Percentiles rank a stretch among this genome's conserved stretches.
Conservation (phyloP, 441 rosid species). For the Pelargonium fulgidum region DNA sequence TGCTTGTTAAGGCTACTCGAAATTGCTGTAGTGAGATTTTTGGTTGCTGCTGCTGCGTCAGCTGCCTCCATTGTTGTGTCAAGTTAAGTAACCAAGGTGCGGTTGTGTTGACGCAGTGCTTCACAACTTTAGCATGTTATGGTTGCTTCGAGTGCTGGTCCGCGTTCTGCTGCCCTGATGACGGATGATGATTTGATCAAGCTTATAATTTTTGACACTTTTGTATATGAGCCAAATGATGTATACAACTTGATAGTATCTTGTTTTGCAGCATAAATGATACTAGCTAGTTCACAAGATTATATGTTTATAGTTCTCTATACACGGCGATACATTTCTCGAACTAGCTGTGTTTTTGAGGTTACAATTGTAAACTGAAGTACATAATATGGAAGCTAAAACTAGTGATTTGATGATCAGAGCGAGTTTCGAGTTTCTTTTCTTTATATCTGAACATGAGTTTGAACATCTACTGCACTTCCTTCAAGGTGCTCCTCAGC, state of each 20-base stretch:
- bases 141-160: slow-evolving; percentile 86
- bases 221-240: background rate
- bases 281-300: no score
- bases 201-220: background rate
- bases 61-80: slow-evolving; percentile 71
- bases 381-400: no score
- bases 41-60: slow-evolving; percentile 67
- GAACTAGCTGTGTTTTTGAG: no score
- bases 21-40: slow-evolving; percentile 57
- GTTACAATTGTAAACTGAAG: no score
- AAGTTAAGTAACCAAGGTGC: slow-evolving; percentile 61
- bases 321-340: no score
- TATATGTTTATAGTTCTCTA: no score
- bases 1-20: slow-evolving; percentile 66
- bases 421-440: background rate
- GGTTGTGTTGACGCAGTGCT: slow-evolving; percentile 51
- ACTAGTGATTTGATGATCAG: background rate
- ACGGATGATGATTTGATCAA: slow-evolving; percentile 19
- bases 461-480: slow-evolving; percentile 3
- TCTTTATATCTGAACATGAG: background rate
- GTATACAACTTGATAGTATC: background rate
- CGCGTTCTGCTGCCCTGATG: slow-evolving; percentile 54
- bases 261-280: background rate
- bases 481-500: slow-evolving; percentile 21
- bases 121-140: slow-evolving; percentile 59